Evolutionary conservation across 2,329 filamentous ascomycete genomes (phyloP).

Genomic region (Exophiala sp.): DNA sequence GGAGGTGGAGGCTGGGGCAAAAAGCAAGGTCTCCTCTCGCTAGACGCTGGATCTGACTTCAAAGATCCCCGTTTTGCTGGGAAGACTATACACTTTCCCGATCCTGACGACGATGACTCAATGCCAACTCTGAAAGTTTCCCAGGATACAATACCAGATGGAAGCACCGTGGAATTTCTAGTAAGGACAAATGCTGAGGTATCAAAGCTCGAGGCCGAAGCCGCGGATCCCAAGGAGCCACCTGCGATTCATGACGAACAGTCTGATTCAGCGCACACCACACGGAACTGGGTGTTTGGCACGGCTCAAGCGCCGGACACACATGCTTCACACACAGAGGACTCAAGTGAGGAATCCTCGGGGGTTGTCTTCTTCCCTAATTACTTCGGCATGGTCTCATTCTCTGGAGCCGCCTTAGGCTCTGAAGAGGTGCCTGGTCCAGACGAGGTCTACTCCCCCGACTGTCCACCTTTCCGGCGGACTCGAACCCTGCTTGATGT

Average conservation of each 20-base stretch:
- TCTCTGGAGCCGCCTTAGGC: slow-evolving; percentile 9
- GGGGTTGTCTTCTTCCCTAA: slow-evolving; percentile 12
- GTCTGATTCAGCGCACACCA: neutral
- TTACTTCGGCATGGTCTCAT: slow-evolving; percentile 22
- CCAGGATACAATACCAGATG: slow-evolving; percentile 9
- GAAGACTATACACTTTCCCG: slow-evolving; percentile 9
- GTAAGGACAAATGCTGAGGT: slow-evolving; percentile 2
- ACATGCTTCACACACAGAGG: neutral
- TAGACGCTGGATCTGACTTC: slow-evolving; percentile 23
- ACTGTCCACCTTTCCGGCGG: neutral
- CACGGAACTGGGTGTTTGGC: slow-evolving; percentile 1
- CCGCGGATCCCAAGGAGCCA: neutral
- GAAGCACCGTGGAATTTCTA: slow-evolving; percentile 20
- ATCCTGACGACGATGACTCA: slow-evolving; percentile 6
- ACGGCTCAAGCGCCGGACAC: neutral
- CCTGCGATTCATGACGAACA: neutral
- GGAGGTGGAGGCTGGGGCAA: slow-evolving; percentile 30
- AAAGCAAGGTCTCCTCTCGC: slow-evolving; percentile 27
- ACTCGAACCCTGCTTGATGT: too few species aligned
- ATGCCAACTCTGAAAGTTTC: neutral
- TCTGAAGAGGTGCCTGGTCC: neutral
- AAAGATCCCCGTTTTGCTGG: neutral
- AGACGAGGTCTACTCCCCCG: neutral
- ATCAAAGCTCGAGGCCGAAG: neutral
- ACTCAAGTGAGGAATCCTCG: neutral